Conservation (phyloP, 177 flowering plant species). For the Vitis hybrid region DNA sequence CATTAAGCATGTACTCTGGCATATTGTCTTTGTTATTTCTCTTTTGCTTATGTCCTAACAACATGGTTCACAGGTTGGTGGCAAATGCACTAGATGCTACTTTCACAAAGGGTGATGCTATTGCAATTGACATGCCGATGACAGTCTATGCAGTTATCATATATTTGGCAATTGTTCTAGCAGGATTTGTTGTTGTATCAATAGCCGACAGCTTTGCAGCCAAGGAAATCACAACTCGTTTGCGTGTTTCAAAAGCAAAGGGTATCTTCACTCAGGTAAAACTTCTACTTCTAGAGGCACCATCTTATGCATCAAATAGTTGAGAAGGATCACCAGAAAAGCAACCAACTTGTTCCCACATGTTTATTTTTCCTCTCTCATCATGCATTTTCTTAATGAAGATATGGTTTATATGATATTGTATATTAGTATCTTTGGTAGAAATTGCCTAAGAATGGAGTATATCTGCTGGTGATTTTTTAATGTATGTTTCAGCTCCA, state of each 20-base stretch:
- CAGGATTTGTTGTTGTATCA: conserved; percentile 88
- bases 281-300: neutral
- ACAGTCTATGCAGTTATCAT: conserved; percentile 77
- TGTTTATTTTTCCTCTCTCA: too few species aligned
- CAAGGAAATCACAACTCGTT: conserved; percentile 82
- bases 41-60: neutral
- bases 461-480: too few species aligned
- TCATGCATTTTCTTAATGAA: too few species aligned
- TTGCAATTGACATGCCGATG: conserved; percentile 98
- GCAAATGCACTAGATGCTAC: conserved; percentile 77
- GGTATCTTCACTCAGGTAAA: conserved; percentile 91
- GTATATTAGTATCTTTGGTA: too few species aligned
- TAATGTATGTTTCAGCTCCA: too few species aligned
- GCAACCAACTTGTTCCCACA: neutral
- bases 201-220: conserved; percentile 95
- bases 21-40: neutral
- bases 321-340: neutral
- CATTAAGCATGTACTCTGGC: neutral
- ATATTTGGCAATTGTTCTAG: conserved; percentile 78
- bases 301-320: neutral
- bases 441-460: too few species aligned
- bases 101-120: conserved; percentile 84
- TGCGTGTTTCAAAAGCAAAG: conserved; percentile 84
- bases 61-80: conserved; percentile 62
- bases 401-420: too few species aligned